phyloP scores from a whole-genome alignment of 2,329 filamentous ascomycete species.

The Neofusicoccum sp. region DNA sequence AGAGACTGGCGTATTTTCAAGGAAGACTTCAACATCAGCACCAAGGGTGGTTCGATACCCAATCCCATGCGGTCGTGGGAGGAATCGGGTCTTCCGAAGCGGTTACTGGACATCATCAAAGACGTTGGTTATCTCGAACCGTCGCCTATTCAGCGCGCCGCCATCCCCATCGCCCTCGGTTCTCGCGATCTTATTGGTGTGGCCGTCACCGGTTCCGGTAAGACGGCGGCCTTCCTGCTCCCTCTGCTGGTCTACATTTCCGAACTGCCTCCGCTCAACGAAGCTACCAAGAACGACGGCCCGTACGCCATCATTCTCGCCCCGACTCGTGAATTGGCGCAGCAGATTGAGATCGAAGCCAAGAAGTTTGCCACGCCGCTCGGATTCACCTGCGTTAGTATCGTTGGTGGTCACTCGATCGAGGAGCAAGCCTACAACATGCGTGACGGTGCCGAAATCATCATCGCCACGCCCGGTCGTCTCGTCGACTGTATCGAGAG shows the following conservation, averaged over 20 bases:
- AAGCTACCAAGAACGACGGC: conserved; percentile 86
- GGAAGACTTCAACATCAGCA: conserved; percentile 95
- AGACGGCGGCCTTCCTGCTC: conserved; percentile 92
- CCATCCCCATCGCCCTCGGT: conserved; percentile 91
- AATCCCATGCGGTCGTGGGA: conserved; percentile 95
- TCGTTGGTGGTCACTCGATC: conserved; percentile 94
- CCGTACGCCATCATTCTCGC: conserved; percentile 97
- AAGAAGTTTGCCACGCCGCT: conserved; percentile 87
- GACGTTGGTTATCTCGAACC: conserved; percentile 89
- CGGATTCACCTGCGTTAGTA: conserved; percentile 91
- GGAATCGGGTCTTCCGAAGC: conserved; percentile 76
- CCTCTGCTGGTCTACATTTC: conserved; percentile 93
- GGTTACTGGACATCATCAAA: conserved; percentile 76
- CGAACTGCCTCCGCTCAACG: conserved; percentile 78
- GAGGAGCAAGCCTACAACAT: conserved; percentile 91
- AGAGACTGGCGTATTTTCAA: conserved; percentile 99
- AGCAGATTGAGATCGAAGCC: conserved; percentile 94
- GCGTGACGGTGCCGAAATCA: conserved; percentile 90
- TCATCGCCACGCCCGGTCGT: conserved; percentile 97
- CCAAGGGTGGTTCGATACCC: conserved; percentile 86
- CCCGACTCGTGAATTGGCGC: conserved; percentile 92
- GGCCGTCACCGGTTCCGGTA: conserved; percentile 95
- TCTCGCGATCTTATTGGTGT: conserved; percentile 96
- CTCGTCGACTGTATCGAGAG: conserved; percentile 96
- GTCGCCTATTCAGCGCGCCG: conserved; percentile 85